These are phyloP conservation scores for Botrytis tulipae DNA, from an alignment of 2,329 filamentous ascomycete species.

Conservation along the genomic window DNA sequence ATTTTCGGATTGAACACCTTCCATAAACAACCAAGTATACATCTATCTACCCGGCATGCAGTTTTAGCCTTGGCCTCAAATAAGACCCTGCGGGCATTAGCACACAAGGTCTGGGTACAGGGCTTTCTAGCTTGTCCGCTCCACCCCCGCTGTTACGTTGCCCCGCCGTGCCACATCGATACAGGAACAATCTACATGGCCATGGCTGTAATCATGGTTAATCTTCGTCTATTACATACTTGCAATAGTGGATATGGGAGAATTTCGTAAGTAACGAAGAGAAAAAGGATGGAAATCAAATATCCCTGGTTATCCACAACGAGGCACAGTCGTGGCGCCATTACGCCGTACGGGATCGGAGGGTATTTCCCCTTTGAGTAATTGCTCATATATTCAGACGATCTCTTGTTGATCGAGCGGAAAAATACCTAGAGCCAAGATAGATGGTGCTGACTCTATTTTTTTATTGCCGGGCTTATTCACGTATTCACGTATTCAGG, in stretches of 20 bases:
- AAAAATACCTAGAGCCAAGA: neutral
- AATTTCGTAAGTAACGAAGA: neutral
- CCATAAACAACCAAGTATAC: neutral
- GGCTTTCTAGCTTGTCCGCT: neutral
- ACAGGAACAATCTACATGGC: slow-evolving; percentile 5
- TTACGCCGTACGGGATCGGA: slow-evolving; percentile 3
- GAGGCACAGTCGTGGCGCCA: slow-evolving; percentile 6
- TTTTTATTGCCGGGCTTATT: neutral
- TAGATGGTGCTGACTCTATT: neutral
- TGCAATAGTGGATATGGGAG: neutral
- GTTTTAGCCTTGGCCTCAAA: neutral
- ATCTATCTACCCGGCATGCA: slow-evolving; percentile 2
- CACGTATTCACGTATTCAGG: neutral
- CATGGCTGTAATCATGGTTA: neutral
- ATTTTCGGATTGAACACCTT: neutral
- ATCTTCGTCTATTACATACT: neutral
- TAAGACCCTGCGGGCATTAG: slow-evolving; percentile 5
- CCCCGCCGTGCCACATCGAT: neutral
- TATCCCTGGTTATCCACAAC: neutral
- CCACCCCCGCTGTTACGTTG: slow-evolving; percentile 11
- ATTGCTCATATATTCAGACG: neutral
- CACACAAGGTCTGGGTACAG: neutral
- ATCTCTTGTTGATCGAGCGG: neutral
- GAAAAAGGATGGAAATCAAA: neutral
- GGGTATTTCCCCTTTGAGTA: neutral